Evolutionary conservation across 1,284 basidiomycete species (phyloP).

Genomic region (Spongispora temasekensis): DNA sequence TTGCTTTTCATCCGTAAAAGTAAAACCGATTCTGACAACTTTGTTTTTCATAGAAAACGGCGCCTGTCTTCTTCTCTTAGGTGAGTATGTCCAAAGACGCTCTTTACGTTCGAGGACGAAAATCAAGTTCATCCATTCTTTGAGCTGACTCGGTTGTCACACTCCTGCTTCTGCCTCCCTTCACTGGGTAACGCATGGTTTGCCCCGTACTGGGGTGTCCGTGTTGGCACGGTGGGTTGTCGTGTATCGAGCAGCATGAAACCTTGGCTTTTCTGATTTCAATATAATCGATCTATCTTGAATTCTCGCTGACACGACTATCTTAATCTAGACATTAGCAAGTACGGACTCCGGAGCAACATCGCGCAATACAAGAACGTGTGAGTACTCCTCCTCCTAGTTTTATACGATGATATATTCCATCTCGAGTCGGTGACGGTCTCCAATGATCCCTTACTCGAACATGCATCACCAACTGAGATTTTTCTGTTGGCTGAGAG

Average conservation of each 20-base stretch:
- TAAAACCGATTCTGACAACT: constrained; percentile 2
- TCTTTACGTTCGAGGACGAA: constrained; percentile 46
- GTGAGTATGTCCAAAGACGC: constrained; percentile 22
- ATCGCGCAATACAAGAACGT: not conserved
- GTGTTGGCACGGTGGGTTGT: constrained; percentile 39
- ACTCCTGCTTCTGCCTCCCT: constrained; percentile 39
- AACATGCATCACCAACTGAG: constrained; percentile 85
- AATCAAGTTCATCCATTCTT: constrained; percentile 84
- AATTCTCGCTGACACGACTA: constrained; percentile 9
- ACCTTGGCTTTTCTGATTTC: constrained; percentile 69
- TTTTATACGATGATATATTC: constrained; percentile 60
- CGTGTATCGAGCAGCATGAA: constrained; percentile 53
- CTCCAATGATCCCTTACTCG: constrained; percentile 66
- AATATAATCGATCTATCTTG: not conserved
- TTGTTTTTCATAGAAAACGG: not conserved
- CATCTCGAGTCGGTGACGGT: constrained; percentile 69
- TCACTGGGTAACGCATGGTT: constrained; percentile 36
- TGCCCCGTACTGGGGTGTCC: constrained; percentile 51
- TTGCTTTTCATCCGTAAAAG: not conserved
- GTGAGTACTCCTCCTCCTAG: constrained; percentile 22
- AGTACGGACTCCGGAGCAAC: too few species aligned
- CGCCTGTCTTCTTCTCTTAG: not conserved
- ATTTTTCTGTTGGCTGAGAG: constrained; percentile 20
- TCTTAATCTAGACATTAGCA: too few species aligned
- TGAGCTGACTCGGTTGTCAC: constrained; percentile 51